A percentile compares a stretch with the other conserved stretches of the same genome.
Conservation (phyloP, 441 rosid genomes). For the Gossypium lobatum region DNA sequence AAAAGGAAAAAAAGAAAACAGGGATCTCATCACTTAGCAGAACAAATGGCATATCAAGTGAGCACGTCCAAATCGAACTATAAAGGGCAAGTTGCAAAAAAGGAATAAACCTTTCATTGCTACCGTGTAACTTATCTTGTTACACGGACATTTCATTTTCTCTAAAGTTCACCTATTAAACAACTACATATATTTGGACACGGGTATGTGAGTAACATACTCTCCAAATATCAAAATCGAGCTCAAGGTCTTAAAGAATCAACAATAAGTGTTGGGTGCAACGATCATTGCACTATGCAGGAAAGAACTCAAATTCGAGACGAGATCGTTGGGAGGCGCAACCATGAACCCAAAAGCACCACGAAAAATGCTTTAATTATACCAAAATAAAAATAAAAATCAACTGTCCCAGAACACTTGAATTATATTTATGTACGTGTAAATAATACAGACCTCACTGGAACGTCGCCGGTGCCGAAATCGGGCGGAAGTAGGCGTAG, state of each 20-base stretch:
- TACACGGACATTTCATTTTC: background rate
- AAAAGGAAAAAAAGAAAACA: background rate
- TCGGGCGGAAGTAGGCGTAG: slow-evolving; percentile 22
- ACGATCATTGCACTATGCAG: no score
- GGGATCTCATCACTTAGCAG: background rate
- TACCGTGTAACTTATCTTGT: background rate
- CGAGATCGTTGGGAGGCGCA: no score
- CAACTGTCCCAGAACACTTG: no score
- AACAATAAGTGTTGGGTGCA: no score
- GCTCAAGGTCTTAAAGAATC: background rate
- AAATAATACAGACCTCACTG: slow-evolving; percentile 29
- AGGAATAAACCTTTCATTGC: slow-evolving; percentile 2
- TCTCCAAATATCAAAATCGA: background rate
- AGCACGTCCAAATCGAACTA: background rate
- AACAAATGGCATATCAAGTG: background rate
- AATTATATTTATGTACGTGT: background rate
- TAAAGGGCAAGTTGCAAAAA: background rate
- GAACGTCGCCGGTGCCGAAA: slow-evolving; percentile 38
- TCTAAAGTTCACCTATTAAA: background rate
- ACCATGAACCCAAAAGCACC: no score
- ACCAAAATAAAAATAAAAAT: no score
- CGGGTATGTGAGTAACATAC: no score
- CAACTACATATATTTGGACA: background rate
- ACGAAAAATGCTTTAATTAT: no score
- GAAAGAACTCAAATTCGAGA: no score